Evolutionary conservation across 2,329 filamentous ascomycete genomes (phyloP).

Genomic region (Tolypocladium tropicale): DNA sequence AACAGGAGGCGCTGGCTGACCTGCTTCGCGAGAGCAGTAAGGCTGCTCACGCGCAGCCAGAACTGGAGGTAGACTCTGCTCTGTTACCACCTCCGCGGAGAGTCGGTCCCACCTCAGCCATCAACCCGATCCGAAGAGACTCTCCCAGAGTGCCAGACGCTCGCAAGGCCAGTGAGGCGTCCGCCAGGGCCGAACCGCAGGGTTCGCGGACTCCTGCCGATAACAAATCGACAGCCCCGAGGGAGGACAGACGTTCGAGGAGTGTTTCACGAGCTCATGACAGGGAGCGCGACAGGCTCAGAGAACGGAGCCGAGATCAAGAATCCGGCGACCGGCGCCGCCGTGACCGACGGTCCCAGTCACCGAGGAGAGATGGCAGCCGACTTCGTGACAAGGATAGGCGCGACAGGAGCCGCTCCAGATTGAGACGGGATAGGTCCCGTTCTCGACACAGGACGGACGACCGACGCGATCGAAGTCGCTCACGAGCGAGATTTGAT

Average conservation of each 20-base stretch:
- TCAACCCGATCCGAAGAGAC: constrained; percentile 42
- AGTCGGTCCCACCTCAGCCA: constrained; percentile 44
- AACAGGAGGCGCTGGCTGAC: constrained; percentile 48
- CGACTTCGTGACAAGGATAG: constrained; percentile 20
- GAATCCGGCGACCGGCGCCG: constrained; percentile 18
- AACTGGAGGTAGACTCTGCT: constrained; percentile 46
- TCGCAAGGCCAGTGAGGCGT: constrained; percentile 25
- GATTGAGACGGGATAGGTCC: constrained; percentile 25
- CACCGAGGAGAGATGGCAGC: constrained; percentile 25
- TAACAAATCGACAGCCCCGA: constrained; percentile 11
- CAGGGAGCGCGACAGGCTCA: constrained; percentile 13
- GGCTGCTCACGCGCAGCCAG: constrained; percentile 35
- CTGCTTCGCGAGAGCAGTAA: constrained; percentile 49
- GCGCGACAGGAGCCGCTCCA: constrained; percentile 26
- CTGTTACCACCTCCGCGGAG: constrained; percentile 45
- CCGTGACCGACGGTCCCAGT: constrained; percentile 26
- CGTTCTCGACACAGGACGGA: constrained; percentile 27
- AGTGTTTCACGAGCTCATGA: constrained; percentile 20
- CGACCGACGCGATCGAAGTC: constrained; percentile 20
- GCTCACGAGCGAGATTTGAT: constrained; percentile 21
- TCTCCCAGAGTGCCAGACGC: constrained; percentile 31
- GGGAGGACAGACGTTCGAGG: constrained; percentile 21
- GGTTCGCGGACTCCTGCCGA: constrained; percentile 17
- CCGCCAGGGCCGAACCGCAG: constrained; percentile 21
- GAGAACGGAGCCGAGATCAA: constrained; percentile 19